phyloP scores from a whole-genome alignment of 495 filamentous ascomycete species.

The Penicillium malachiteum region DNA sequence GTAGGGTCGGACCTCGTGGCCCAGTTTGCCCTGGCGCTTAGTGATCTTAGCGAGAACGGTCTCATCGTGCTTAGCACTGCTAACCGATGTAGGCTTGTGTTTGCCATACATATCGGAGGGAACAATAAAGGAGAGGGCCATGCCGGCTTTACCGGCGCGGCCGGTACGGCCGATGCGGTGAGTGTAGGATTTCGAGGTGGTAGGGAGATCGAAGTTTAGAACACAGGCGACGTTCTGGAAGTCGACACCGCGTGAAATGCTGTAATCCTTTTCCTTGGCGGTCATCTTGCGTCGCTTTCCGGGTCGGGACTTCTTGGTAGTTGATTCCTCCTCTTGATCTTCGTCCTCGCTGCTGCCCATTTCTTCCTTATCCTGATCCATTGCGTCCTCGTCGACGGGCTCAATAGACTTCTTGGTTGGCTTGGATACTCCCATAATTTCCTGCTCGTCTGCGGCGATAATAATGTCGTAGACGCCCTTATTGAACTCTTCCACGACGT shows the following conservation, averaged over 20 bases:
- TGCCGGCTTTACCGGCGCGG: slow-evolving; percentile 83
- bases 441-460: slow-evolving; percentile 91
- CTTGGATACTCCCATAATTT: slow-evolving; percentile 64
- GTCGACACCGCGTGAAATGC: slow-evolving; percentile 90
- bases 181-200: slow-evolving; percentile 84
- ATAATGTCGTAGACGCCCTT: slow-evolving; percentile 95
- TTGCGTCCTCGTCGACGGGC: slow-evolving; percentile 13
- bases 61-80: slow-evolving; percentile 77
- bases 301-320: slow-evolving; percentile 30
- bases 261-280: slow-evolving; percentile 77
- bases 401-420: slow-evolving; percentile 33
- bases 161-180: slow-evolving; percentile 95
- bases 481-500: slow-evolving; percentile 97
- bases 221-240: slow-evolving; percentile 94
- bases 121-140: slow-evolving; percentile 91
- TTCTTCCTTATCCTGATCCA: slow-evolving; percentile 24
- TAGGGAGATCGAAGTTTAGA: slow-evolving; percentile 94
- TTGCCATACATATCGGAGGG: slow-evolving; percentile 78
- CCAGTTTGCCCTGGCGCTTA: slow-evolving; percentile 67
- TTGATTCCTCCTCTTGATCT: slow-evolving; percentile 22
- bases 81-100: slow-evolving; percentile 78
- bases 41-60: slow-evolving; percentile 71
- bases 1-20: slow-evolving; percentile 80
- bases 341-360: slow-evolving; percentile 37
- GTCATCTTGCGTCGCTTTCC: slow-evolving; percentile 61